phyloP scores from a whole-genome alignment of 345 rosid species.

The Dipteronia sinensis region DNA sequence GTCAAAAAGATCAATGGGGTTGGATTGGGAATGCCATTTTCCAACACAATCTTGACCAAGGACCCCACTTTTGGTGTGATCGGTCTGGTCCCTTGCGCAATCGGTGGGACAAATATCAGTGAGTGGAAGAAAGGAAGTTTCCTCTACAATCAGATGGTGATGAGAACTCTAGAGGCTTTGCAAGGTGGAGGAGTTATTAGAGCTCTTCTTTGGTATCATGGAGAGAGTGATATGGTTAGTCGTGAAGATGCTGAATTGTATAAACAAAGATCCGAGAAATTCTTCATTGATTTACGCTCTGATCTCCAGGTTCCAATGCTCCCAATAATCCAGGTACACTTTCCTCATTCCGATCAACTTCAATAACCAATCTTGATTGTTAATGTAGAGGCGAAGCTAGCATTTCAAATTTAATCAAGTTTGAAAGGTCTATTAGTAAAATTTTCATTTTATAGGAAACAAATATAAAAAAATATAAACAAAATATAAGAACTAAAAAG shows the following conservation, averaged over 20 bases:
- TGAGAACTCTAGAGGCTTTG: slow-evolving; percentile 44
- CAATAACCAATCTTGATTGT: too few species aligned
- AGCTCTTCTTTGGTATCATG: slow-evolving; percentile 86
- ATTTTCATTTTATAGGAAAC: too few species aligned
- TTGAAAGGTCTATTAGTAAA: too few species aligned
- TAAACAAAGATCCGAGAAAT: slow-evolving; percentile 46
- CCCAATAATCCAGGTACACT: slow-evolving; percentile 61
- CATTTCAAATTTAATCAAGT: background rate
- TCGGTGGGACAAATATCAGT: slow-evolving; percentile 73
- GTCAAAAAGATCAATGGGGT: slow-evolving; percentile 56
- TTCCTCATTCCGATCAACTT: background rate
- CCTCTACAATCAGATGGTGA: slow-evolving; percentile 55
- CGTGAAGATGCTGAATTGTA: slow-evolving; percentile 53
- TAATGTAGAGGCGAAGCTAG: too few species aligned
- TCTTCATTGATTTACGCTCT: slow-evolving; percentile 56
- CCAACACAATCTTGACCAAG: slow-evolving; percentile 42
- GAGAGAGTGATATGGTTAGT: slow-evolving; percentile 64
- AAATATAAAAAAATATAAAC: too few species aligned
- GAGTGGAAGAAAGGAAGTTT: slow-evolving; percentile 66
- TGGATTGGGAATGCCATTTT: slow-evolving; percentile 85
- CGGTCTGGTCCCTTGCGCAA: slow-evolving; percentile 84
- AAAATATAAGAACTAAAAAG: too few species aligned
- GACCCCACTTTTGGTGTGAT: slow-evolving; percentile 32
- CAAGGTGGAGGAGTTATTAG: slow-evolving; percentile 46
- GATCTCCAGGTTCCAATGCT: slow-evolving; percentile 67